These are phyloP conservation scores for Dicorynia guianensis DNA, from an alignment of 306 rosid genomes.

Conservation along the genomic window DNA sequence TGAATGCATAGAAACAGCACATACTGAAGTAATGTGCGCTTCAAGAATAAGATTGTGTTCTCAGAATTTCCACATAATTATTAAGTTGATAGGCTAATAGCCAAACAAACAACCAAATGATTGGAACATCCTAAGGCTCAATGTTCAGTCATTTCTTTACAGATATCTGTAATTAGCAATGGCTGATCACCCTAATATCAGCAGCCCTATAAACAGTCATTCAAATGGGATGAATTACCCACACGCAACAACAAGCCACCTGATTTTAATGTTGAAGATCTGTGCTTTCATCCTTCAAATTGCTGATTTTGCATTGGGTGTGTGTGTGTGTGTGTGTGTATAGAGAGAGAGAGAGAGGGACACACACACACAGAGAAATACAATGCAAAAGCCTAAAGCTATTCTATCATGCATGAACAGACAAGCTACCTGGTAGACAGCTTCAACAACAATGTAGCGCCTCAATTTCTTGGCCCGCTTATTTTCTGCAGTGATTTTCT, in stretches of 20 bases:
- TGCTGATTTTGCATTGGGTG: not conserved
- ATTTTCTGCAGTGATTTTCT: conserved; percentile 69
- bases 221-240: conserved; percentile 28
- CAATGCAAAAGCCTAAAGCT: conserved; percentile 26
- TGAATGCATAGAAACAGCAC: not conserved
- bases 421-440: conserved; percentile 84
- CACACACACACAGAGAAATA: too few relatives aligned
- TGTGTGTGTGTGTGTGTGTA: not conserved
- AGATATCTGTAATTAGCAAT: conserved; percentile 33
- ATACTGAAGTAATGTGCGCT: not conserved
- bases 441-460: conserved; percentile 98
- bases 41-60: not conserved
- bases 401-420: conserved; percentile 14
- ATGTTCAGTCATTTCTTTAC: conserved; percentile 15
- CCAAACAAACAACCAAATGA: conserved; percentile 8
- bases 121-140: conserved; percentile 9
- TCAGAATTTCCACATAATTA: too few relatives aligned
- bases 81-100: not conserved
- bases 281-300: not conserved
- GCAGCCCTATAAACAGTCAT: not conserved
- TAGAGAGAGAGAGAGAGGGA: too few relatives aligned
- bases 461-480: conserved; percentile 77
- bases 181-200: conserved; percentile 28
- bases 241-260: conserved; percentile 39
- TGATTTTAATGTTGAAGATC: conserved; percentile 22